phyloP scores from a whole-genome alignment of 352 stramenopile genomes.

The Vaucheria bursata region DNA sequence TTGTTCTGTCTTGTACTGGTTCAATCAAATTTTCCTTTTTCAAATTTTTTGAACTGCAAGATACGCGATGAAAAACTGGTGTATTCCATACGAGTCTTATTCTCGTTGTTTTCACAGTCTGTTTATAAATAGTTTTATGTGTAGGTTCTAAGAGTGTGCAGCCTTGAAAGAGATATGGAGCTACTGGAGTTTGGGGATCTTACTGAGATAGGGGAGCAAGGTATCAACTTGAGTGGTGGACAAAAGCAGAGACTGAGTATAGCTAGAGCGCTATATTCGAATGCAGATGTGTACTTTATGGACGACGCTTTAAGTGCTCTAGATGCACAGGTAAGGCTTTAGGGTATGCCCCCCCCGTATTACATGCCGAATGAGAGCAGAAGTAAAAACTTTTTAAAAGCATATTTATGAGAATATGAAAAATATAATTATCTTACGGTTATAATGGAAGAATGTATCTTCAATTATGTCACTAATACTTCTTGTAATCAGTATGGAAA shows the following conservation, averaged over 20 bases:
- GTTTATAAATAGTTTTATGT: too few species aligned
- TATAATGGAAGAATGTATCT: too few species aligned
- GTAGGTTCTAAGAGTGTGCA: constrained; percentile 27
- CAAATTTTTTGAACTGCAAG: too few species aligned
- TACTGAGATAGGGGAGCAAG: constrained; percentile 95
- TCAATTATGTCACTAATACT: too few species aligned
- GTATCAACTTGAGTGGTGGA: constrained; percentile 89
- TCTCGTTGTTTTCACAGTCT: too few species aligned
- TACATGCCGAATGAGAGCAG: background rate
- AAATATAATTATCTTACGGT: too few species aligned
- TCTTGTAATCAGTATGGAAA: too few species aligned
- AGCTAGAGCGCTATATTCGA: constrained; percentile 81
- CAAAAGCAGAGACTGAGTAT: constrained; percentile 81
- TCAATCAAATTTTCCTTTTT: too few species aligned
- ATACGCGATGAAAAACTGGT: too few species aligned
- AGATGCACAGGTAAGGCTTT: constrained; percentile 74
- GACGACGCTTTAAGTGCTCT: constrained; percentile 93
- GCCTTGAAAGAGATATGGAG: constrained; percentile 37
- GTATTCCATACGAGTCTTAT: too few species aligned
- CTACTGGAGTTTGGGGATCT: constrained; percentile 60
- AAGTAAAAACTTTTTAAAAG: background rate
- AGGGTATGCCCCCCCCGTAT: background rate
- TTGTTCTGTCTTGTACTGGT: too few species aligned
- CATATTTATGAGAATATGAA: too few species aligned
- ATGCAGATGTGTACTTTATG: constrained; percentile 86